Conservation (phyloP, 2,329 filamentous ascomycete genomes). For the Fusarium sp. region DNA sequence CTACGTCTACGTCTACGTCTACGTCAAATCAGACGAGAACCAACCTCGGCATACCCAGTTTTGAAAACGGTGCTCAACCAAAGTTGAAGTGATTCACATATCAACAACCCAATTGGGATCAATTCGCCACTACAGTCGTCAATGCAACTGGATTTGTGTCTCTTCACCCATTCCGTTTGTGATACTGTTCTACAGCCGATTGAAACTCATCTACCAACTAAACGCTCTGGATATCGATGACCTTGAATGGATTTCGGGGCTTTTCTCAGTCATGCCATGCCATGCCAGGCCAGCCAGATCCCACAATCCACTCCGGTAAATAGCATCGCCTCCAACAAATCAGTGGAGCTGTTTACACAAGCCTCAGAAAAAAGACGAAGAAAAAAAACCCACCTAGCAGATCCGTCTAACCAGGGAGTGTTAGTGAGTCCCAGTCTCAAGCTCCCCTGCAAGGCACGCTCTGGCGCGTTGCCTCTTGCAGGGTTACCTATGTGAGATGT, state of each 20-base stretch:
- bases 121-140: conserved; percentile 23
- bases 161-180: neutral
- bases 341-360: conserved; percentile 16
- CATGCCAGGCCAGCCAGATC: conserved; percentile 6
- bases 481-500: conserved; percentile 28
- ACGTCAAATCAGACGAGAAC: conserved; percentile 1
- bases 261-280: neutral
- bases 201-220: neutral
- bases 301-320: conserved; percentile 3
- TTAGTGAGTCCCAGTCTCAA: conserved; percentile 8
- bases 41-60: conserved; percentile 27
- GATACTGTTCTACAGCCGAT: neutral
- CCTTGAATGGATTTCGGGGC: neutral
- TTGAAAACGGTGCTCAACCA: conserved; percentile 9
- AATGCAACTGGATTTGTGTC: conserved; percentile 1
- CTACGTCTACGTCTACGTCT: neutral
- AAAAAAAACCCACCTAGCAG: neutral
- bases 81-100: conserved; percentile 24
- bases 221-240: neutral
- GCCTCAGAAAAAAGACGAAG: neutral
- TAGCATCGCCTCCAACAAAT: neutral
- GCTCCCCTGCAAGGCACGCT: conserved; percentile 36
- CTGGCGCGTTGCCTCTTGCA: conserved; percentile 23
- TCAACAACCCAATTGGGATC: conserved; percentile 9
- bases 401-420: conserved; percentile 10